phyloP scores from a whole-genome alignment of 805 yeast species.

The Nakazawaea ishiwadae region DNA sequence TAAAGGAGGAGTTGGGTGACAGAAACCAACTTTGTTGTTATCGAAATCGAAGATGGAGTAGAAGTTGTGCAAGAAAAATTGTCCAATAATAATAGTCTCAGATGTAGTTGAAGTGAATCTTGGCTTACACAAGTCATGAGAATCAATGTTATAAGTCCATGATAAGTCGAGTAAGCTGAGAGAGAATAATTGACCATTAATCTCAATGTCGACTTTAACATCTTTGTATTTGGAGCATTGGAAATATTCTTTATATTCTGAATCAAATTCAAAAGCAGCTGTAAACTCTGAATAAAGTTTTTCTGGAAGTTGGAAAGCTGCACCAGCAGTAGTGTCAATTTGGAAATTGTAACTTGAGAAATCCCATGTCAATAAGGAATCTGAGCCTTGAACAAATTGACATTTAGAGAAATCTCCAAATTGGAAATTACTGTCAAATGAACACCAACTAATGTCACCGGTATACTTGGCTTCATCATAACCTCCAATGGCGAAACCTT shows the following conservation, averaged over 20 bases:
- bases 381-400: neutral
- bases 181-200: neutral
- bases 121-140: neutral
- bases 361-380: neutral
- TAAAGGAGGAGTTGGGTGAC: too few relatives aligned
- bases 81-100: neutral
- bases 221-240: neutral
- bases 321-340: neutral
- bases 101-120: neutral
- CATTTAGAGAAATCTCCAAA: neutral
- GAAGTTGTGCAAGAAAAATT: neutral
- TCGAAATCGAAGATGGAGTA: neutral
- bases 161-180: neutral
- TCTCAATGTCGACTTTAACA: neutral
- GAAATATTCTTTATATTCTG: neutral
- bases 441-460: neutral
- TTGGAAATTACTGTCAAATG: neutral
- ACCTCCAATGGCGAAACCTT: neutral
- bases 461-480: neutral
- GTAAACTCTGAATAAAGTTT: neutral
- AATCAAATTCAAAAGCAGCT: neutral
- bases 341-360: neutral
- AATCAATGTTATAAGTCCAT: neutral
- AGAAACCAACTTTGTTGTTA: neutral
- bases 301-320: neutral